Conservation (phyloP, 352 stramenopile species). For the Halophytophthora batemanensis region DNA sequence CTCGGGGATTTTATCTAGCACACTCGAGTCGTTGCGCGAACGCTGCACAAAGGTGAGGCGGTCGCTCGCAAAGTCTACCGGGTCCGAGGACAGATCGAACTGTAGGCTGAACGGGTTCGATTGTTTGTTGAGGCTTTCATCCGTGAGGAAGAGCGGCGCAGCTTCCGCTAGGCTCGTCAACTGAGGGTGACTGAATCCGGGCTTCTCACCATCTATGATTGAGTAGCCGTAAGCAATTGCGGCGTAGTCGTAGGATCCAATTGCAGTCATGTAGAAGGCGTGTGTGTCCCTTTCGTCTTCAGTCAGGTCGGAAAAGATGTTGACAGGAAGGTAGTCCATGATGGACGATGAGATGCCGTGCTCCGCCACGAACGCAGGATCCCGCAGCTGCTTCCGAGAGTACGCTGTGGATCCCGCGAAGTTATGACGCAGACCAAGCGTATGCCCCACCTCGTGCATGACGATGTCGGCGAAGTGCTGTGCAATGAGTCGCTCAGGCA, state of each 20-base stretch:
- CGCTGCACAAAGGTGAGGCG: slow-evolving; percentile 45
- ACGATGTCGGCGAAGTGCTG: slow-evolving; percentile 74
- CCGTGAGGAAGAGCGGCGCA: slow-evolving; percentile 59
- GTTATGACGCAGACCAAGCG: slow-evolving; percentile 84
- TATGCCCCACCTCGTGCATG: slow-evolving; percentile 90
- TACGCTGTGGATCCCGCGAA: slow-evolving; percentile 63
- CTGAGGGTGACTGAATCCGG: slow-evolving; percentile 36
- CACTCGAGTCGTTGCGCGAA: slow-evolving; percentile 25
- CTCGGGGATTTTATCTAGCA: slow-evolving; percentile 39
- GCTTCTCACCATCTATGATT: slow-evolving; percentile 35
- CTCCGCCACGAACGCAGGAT: slow-evolving; percentile 43
- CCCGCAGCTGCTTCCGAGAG: slow-evolving; percentile 50
- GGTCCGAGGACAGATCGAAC: slow-evolving; percentile 59
- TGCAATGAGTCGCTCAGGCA: slow-evolving; percentile 57
- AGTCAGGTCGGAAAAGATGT: slow-evolving; percentile 77
- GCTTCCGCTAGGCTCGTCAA: slow-evolving; percentile 40
- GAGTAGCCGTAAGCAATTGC: slow-evolving; percentile 87
- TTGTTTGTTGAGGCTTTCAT: slow-evolving; percentile 42
- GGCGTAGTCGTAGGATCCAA: slow-evolving; percentile 76
- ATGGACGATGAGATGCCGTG: slow-evolving; percentile 64
- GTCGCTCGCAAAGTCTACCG: slow-evolving; percentile 55
- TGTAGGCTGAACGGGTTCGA: slow-evolving; percentile 50
- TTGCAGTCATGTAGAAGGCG: slow-evolving; percentile 63
- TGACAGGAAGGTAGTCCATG: slow-evolving; percentile 87
- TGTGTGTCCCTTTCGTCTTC: slow-evolving; percentile 29